These are phyloP conservation scores for Zoysia matrella DNA, from an alignment of 202 grass and related monocot species.

Conservation along the genomic window DNA sequence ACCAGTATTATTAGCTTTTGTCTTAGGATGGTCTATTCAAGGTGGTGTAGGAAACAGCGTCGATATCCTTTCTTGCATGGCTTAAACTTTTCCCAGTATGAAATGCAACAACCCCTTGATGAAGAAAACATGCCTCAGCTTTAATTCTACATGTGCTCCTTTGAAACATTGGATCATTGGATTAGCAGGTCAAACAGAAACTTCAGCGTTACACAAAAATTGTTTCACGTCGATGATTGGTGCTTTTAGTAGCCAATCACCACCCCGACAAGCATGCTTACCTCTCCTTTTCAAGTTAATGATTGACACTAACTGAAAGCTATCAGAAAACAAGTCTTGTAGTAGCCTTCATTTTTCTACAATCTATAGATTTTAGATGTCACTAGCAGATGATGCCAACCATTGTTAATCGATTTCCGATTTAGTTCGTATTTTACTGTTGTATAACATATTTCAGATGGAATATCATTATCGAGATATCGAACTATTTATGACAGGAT, in stretches of 20 bases:
- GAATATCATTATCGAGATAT: background rate
- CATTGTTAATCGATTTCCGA: background rate
- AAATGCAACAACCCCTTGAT: constrained; percentile 15
- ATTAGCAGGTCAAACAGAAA: constrained; percentile 42
- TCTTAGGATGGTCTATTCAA: background rate
- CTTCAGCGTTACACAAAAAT: constrained; percentile 25
- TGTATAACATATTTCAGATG: too few relatives aligned
- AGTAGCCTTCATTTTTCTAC: constrained; percentile 28
- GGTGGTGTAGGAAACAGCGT: background rate
- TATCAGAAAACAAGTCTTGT: constrained; percentile 10
- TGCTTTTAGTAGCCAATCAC: constrained; percentile 41
- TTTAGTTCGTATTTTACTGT: too few relatives aligned
- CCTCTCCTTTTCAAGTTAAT: constrained; percentile 21
- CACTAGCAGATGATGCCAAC: constrained; percentile 13
- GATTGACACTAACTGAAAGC: constrained; percentile 31
- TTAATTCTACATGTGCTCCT: constrained; percentile 4
- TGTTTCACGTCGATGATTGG: constrained; percentile 34
- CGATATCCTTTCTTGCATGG: constrained; percentile 7
- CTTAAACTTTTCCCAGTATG: constrained; percentile 27
- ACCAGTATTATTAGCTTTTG: background rate
- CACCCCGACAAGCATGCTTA: constrained; percentile 41
- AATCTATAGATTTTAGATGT: background rate
- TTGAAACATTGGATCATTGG: background rate
- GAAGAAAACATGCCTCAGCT: background rate
- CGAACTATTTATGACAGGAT: background rate